These are phyloP conservation scores for Lycium barbarum DNA, from an alignment of 257 asterid species.

Conservation along the genomic window DNA sequence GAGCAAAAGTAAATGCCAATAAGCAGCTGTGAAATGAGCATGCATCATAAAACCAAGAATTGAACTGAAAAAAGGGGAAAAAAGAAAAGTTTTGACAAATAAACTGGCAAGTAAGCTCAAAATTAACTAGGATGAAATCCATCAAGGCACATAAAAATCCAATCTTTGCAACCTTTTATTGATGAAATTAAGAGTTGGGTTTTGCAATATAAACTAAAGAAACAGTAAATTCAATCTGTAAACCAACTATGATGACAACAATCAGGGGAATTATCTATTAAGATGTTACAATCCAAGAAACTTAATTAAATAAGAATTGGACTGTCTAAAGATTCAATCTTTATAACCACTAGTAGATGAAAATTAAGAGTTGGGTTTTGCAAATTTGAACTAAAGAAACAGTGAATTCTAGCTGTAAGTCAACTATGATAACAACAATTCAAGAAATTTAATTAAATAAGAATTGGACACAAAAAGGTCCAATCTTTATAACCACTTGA, in stretches of 20 bases:
- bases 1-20: neutral
- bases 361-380: neutral
- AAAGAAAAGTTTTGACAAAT: neutral
- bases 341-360: too few relatives aligned
- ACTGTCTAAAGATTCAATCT: neutral
- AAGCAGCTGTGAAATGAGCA: neutral
- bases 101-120: neutral
- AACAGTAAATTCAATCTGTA: neutral
- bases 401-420: neutral
- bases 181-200: neutral
- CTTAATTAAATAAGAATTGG: too few relatives aligned
- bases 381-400: neutral
- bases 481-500: too few relatives aligned
- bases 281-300: neutral
- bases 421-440: neutral
- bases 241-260: neutral
- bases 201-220: neutral
- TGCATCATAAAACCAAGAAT: too few relatives aligned
- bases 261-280: too few relatives aligned
- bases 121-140: neutral
- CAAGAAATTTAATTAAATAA: neutral
- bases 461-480: too few relatives aligned
- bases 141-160: conserved; percentile 4
- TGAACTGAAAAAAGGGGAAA: neutral
- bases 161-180: neutral